Conservation (phyloP, 169 alveolate genomes). For the Perkinsus chesapeaki region DNA sequence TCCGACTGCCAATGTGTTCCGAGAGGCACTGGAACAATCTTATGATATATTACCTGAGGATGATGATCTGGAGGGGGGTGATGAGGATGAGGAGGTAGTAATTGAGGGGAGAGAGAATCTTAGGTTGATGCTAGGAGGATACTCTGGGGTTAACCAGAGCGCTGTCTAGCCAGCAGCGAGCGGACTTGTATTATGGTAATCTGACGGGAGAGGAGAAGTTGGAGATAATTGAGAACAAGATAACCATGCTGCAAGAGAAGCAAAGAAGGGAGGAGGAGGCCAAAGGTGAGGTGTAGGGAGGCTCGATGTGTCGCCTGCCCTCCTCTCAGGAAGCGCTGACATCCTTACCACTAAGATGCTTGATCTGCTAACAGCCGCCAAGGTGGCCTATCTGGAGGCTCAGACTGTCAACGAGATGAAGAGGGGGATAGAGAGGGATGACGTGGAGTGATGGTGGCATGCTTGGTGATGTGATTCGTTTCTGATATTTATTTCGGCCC, state of each 20-base stretch:
- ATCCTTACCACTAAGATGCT: not conserved
- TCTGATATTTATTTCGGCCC: no score
- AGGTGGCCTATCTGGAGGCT: not conserved
- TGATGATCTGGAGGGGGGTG: not conserved
- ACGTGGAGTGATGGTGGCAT: not conserved
- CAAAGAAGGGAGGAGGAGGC: not conserved
- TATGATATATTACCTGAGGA: slow-evolving; percentile 7
- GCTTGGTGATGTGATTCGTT: not conserved
- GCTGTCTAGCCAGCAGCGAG: not conserved
- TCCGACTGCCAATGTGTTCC: not conserved
- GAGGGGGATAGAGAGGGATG: not conserved
- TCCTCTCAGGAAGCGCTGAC: not conserved
- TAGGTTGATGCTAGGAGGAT: not conserved
- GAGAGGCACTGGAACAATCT: not conserved
- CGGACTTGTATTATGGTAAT: not conserved
- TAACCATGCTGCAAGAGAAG: not conserved
- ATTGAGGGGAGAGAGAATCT: not conserved
- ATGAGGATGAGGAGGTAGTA: not conserved
- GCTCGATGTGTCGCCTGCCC: not conserved
- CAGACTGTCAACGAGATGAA: not conserved
- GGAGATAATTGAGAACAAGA: not conserved
- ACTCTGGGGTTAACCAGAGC: not conserved
- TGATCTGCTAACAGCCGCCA: not conserved
- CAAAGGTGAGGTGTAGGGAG: not conserved
- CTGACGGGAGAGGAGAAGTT: not conserved